Percentiles rank a stretch among this genome's conserved stretches.
Conservation (phyloP, 257 asterid species). For the Misopates orontium region DNA sequence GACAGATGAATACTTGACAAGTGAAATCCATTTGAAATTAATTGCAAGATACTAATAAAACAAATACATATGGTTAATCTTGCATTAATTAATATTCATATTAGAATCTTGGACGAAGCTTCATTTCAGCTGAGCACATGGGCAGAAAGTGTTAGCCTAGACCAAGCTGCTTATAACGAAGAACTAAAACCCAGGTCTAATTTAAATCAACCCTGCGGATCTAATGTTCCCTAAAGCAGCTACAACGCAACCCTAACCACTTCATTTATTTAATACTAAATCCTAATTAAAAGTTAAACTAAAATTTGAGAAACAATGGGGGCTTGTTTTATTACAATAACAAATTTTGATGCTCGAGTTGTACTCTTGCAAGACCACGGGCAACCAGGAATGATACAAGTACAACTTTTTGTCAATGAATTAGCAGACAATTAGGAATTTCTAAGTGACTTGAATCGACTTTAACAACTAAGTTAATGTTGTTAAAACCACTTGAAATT, state of each 20-base stretch:
- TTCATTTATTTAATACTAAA: constrained; percentile 19
- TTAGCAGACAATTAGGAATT: constrained; percentile 43
- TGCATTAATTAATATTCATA: background rate
- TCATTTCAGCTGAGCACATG: constrained; percentile 43
- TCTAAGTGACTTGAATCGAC: constrained; percentile 31
- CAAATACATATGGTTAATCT: background rate
- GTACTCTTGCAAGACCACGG: constrained; percentile 25
- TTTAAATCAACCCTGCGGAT: constrained; percentile 25
- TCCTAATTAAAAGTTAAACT: background rate
- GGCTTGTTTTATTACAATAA: background rate
- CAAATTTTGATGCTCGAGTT: constrained; percentile 3
- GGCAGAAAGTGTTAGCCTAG: constrained; percentile 18
- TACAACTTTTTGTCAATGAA: constrained; percentile 31
- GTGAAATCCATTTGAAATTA: background rate
- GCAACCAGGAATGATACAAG: constrained; percentile 23
- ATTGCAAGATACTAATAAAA: background rate
- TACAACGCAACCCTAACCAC: constrained; percentile 45
- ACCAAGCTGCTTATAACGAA: constrained; percentile 23
- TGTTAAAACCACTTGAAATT: background rate
- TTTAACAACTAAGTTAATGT: constrained; percentile 23
- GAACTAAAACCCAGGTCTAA: constrained; percentile 16
- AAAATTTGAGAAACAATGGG: background rate
- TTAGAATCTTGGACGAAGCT: constrained; percentile 33
- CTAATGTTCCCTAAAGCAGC: constrained; percentile 53
- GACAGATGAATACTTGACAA: background rate